Evolutionary conservation across 2,329 filamentous ascomycete genomes (phyloP).

Genomic region (Sporothrix luriei): DNA sequence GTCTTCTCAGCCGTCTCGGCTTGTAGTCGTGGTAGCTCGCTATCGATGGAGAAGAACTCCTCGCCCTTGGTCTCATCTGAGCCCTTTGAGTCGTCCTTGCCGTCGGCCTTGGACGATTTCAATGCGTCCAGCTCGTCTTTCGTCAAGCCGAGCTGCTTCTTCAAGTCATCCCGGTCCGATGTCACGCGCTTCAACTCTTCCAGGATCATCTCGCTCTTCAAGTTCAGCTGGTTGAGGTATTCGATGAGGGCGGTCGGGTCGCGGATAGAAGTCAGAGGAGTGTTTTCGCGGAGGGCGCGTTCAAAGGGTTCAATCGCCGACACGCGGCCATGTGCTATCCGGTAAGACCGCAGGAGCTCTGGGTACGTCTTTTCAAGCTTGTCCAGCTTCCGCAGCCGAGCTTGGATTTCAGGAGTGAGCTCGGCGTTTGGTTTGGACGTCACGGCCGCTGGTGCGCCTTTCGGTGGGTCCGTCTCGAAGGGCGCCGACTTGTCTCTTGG

Average conservation of each 20-base stretch:
- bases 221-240: slow-evolving; percentile 82
- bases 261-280: slow-evolving; percentile 82
- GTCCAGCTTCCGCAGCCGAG: slow-evolving; percentile 81
- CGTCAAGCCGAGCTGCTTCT: slow-evolving; percentile 72
- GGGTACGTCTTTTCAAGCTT: slow-evolving; percentile 86
- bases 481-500: slow-evolving; percentile 5
- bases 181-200: slow-evolving; percentile 89
- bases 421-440: slow-evolving; percentile 48
- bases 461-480: not conserved
- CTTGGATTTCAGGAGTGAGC: slow-evolving; percentile 71
- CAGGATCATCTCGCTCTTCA: slow-evolving; percentile 90
- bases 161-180: slow-evolving; percentile 75
- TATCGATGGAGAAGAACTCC: slow-evolving; percentile 91
- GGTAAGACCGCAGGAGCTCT: slow-evolving; percentile 90
- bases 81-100: slow-evolving; percentile 38
- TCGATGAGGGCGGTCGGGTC: slow-evolving; percentile 84
- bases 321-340: slow-evolving; percentile 83
- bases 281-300: slow-evolving; percentile 85
- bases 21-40: slow-evolving; percentile 81
- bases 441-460: slow-evolving; percentile 11
- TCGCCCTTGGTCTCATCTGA: slow-evolving; percentile 49
- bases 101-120: slow-evolving; percentile 44
- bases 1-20: slow-evolving; percentile 68
- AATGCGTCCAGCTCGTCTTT: slow-evolving; percentile 64
- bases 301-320: slow-evolving; percentile 92